Evolutionary conservation across 139 green algal genomes (phyloP), one percentile per base, ranked within the genome.

Genomic region (Chlorella vulgaris): DNA sequence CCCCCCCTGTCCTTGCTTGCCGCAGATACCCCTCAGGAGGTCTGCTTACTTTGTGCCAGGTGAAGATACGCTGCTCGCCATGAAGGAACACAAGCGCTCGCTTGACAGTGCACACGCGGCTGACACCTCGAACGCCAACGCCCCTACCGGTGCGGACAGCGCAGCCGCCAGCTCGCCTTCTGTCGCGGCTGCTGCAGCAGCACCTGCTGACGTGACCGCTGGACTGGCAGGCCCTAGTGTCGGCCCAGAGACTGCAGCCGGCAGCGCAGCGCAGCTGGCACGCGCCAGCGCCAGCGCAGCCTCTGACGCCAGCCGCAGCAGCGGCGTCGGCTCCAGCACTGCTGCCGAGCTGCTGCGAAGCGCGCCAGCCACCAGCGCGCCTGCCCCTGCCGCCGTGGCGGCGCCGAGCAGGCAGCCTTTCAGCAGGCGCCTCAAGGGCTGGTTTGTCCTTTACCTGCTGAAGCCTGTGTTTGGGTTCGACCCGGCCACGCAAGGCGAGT

Each of bases 251-350:
- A n/a, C n/a, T n/a, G n/a, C n/a, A n/a, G n/a, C 15, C 15, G 47
- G 13, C 47, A 24, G 13, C 47, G 47, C 10, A 24, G 29, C 69
- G 4, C 3, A 2, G 10, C 50, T 78, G 33, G 70, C 47, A 0
- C 47, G 70, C 15, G 29, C 31, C 50, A 63, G 43, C 70, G 13
- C 50, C 1, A 33, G 70, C 21, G 70, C 70, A 0, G 50, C 33
- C 21, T 78, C 70, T 4, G 35, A 51, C 8, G 70, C 70, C 33
- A 76, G 62, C 62, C 29, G 31, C n/a, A 69, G 69, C 69, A 76
- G 69, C 43, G 69, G n/a, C 5, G 29, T n/a, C 0, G 69, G 69
- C 28, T 76, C 69, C 0, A 47, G n/a, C 2, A 42, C 29, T 2
- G 69, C 26, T 3, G 43, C 47, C 28, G 29, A 43, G 28, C 69